Base-by-base conservation (phyloP, 768 basidiomycete species). In the Amanita pseudoporphyria region DNA sequence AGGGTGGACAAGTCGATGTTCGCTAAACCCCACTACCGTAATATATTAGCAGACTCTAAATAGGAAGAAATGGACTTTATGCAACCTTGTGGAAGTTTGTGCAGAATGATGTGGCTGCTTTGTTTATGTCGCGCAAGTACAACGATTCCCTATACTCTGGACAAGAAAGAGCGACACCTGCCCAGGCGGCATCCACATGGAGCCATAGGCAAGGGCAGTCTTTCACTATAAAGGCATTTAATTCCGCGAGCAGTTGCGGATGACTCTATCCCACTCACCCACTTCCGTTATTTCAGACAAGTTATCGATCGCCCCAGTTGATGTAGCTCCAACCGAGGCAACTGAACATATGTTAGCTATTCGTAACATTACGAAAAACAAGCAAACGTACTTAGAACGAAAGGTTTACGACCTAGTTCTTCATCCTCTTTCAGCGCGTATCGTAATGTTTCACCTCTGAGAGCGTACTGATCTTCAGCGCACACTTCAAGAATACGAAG, bases 301-400 rank as follows among this genome's bases (percentile, higher is more conserved):
- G 44, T 74, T 71, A 60, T 98, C 94, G 14, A 92, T 73, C 0
- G 93, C 89, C 0, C 93, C 93, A 2, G 91, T 87, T 0, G 84
- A 89, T 0, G 94, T 97, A 1, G 91, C 88, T 0, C 94, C 94
- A n/a, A 96, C 73, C 0, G 93, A 94, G 0, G 81, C 88, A 57
- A 94, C 91, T 94, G 21, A 13, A 41, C 24, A 37, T 31, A 19
- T 36, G 10, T 28, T 28, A 19, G 35, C 9, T 9, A 31, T 24
- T 9, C 7, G 14, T 6, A 7, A 26, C 9, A 5, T 9, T 2
- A 9, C 1, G 14, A n/a, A 14, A 9, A 9, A 3, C n/a, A n/a
- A 26, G 2, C 5, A 19, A 9, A 59, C 77, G 56, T 62, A 94
- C 93, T 77, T 9, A 96, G 62, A 12, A 91, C 72, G 66, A 95